These are phyloP conservation scores for Talaromyces proteolyticus DNA, from an alignment of 495 filamentous ascomycete genomes.

Conservation along the genomic window DNA sequence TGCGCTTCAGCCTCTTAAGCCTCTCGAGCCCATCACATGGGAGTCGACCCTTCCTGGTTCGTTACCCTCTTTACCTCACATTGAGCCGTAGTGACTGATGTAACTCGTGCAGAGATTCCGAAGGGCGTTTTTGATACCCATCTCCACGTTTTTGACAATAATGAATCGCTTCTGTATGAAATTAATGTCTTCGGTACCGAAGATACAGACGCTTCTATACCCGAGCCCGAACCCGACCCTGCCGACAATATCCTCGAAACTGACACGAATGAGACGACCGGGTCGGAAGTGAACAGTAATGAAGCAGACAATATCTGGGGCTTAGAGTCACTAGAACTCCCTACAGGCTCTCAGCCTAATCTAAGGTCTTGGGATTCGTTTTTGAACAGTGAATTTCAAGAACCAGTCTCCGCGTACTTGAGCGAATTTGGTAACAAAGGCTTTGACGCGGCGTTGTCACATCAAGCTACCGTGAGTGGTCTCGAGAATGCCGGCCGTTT, in stretches of 20 bases:
- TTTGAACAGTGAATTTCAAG: slow-evolving; percentile 30
- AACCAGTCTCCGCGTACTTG: slow-evolving; percentile 56
- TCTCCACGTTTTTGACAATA: slow-evolving; percentile 14
- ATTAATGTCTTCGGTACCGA: slow-evolving; percentile 24
- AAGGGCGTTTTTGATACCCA: slow-evolving; percentile 18
- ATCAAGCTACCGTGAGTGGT: slow-evolving; percentile 10
- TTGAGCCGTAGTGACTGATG: neutral
- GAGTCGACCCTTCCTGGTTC: slow-evolving; percentile 29
- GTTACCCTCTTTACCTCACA: slow-evolving; percentile 2
- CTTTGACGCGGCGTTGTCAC: slow-evolving; percentile 63
- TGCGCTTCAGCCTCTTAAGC: slow-evolving; percentile 31
- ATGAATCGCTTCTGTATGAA: slow-evolving; percentile 21
- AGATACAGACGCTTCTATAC: slow-evolving; percentile 7
- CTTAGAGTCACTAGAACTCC: slow-evolving; percentile 15
- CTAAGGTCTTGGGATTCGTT: slow-evolving; percentile 74
- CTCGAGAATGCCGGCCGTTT: slow-evolving; percentile 12
- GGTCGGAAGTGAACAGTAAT: slow-evolving; percentile 2
- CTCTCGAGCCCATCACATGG: slow-evolving; percentile 32
- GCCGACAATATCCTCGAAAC: slow-evolving; percentile 19
- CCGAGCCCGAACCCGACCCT: slow-evolving; percentile 21
- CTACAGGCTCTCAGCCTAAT: slow-evolving; percentile 17
- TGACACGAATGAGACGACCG: slow-evolving; percentile 10
- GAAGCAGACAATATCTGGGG: slow-evolving; percentile 40
- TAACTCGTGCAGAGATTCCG: slow-evolving; percentile 18
- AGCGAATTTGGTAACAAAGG: slow-evolving; percentile 68